Percentiles rank a stretch among this genome's conserved stretches.
Conservation (phyloP, 345 rosid genomes). For the Ricinus communis region DNA sequence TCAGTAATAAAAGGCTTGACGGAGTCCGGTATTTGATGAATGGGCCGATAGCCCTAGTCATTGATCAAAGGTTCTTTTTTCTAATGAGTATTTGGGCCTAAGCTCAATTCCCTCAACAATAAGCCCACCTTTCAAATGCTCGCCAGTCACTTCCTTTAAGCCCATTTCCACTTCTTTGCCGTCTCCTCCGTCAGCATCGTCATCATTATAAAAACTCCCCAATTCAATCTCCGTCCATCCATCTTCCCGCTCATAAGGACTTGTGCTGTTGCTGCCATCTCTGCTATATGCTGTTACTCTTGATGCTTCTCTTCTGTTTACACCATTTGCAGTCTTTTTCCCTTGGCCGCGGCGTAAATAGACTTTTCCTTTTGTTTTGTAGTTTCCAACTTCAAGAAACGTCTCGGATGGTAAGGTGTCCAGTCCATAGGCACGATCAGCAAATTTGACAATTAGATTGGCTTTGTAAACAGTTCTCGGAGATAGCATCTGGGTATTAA, state of each 20-base stretch:
- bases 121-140: slow-evolving; percentile 51
- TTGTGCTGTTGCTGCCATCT: not conserved
- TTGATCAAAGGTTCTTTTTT: no score
- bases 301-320: slow-evolving; percentile 17
- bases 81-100: slow-evolving; percentile 27
- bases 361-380: slow-evolving; percentile 15
- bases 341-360: slow-evolving; percentile 31
- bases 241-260: slow-evolving; percentile 28
- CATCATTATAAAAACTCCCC: slow-evolving; percentile 38
- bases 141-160: slow-evolving; percentile 40
- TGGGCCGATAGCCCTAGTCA: no score
- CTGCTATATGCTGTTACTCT: not conserved
- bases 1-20: no score
- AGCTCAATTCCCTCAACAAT: slow-evolving; percentile 46
- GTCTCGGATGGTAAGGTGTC: slow-evolving; percentile 48
- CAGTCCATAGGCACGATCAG: slow-evolving; percentile 40
- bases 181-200: slow-evolving; percentile 24
- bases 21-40: no score
- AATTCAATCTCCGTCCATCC: slow-evolving; percentile 56
- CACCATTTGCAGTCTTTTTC: slow-evolving; percentile 18
- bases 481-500: slow-evolving; percentile 33
- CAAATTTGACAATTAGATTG: slow-evolving; percentile 44
- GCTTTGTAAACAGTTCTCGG: slow-evolving; percentile 38
- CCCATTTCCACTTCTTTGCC: slow-evolving; percentile 32
- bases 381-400: slow-evolving; percentile 23